Percentiles rank a stretch among this genome's conserved stretches.
Evolutionary conservation across 73 alveolate species (phyloP).

Genomic region (Paramecium sonneborni): DNA sequence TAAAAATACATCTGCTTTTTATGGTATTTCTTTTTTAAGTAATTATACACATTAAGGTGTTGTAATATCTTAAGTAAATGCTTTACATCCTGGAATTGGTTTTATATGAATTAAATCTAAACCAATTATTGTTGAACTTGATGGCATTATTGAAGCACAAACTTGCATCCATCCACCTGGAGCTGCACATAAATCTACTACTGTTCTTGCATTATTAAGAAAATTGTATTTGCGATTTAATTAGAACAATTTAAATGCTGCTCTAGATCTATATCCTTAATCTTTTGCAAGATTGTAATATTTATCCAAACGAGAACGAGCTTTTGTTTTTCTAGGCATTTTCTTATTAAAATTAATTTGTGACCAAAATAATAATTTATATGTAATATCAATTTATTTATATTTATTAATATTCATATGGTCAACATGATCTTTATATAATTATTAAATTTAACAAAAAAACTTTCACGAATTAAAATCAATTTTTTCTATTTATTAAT

Average conservation of each 20-base stretch:
- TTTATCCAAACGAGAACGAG: slow-evolving; percentile 83
- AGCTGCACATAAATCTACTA: slow-evolving; percentile 99
- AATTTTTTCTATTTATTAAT: background rate
- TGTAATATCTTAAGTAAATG: slow-evolving; percentile 98
- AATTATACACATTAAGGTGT: slow-evolving; percentile 87
- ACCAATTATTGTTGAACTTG: slow-evolving; percentile 95
- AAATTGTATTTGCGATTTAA: slow-evolving; percentile 93
- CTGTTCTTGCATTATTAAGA: slow-evolving; percentile 89
- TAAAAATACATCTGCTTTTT: slow-evolving; percentile 98
- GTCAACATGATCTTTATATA: background rate
- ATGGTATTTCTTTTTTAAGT: slow-evolving; percentile 87
- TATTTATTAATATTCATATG: background rate
- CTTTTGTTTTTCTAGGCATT: slow-evolving; percentile 86
- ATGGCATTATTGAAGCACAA: slow-evolving; percentile 80
- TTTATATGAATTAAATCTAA: slow-evolving; percentile 98
- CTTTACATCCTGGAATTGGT: slow-evolving; percentile 97
- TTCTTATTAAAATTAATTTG: slow-evolving; percentile 53
- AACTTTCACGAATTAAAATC: background rate
- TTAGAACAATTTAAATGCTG: slow-evolving; percentile 97
- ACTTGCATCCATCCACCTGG: slow-evolving; percentile 99
- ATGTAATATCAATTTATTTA: background rate
- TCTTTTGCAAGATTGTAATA: slow-evolving; percentile 94
- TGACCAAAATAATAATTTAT: slow-evolving; percentile 1
- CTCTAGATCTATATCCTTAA: slow-evolving; percentile 97
- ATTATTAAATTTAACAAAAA: background rate